phyloP scores from a whole-genome alignment of 2,329 filamentous ascomycete genomes.

The Magnaporthiopsis rhizophila region DNA sequence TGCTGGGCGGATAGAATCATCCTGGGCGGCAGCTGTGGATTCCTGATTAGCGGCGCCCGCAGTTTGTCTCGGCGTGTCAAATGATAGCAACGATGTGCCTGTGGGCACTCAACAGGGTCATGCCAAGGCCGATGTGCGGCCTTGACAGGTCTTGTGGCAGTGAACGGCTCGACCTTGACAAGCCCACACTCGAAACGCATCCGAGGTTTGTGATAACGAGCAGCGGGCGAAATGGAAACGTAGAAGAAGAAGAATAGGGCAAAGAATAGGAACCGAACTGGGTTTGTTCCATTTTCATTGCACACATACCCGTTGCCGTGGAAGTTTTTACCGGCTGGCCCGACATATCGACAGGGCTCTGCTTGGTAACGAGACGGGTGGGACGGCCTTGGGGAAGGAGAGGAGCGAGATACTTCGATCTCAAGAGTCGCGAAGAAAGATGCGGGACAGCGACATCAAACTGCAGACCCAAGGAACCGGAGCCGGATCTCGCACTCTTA shows the following conservation, averaged over 20 bases:
- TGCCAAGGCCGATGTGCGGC: background rate
- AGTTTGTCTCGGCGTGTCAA: background rate
- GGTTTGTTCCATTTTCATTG: background rate
- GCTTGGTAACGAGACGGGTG: background rate
- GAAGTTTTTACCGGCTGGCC: conserved; percentile 6
- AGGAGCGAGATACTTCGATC: background rate
- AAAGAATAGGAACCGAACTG: background rate
- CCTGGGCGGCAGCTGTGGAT: background rate
- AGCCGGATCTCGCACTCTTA: background rate
- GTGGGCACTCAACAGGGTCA: background rate
- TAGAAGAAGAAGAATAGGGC: background rate
- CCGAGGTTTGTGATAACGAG: background rate
- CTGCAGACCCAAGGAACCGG: background rate
- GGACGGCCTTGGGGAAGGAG: background rate
- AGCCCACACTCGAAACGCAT: background rate
- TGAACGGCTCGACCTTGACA: background rate
- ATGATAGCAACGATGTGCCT: background rate
- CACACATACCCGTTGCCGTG: conserved; percentile 2
- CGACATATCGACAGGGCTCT: conserved; percentile 1
- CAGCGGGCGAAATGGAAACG: background rate
- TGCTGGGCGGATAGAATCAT: background rate
- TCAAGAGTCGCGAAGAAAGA: background rate
- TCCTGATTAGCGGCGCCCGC: background rate
- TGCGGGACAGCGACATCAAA: background rate
- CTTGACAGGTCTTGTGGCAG: background rate